phyloP scores from a whole-genome alignment of 139 green algal species.

The Ettlia oleoabundans region DNA sequence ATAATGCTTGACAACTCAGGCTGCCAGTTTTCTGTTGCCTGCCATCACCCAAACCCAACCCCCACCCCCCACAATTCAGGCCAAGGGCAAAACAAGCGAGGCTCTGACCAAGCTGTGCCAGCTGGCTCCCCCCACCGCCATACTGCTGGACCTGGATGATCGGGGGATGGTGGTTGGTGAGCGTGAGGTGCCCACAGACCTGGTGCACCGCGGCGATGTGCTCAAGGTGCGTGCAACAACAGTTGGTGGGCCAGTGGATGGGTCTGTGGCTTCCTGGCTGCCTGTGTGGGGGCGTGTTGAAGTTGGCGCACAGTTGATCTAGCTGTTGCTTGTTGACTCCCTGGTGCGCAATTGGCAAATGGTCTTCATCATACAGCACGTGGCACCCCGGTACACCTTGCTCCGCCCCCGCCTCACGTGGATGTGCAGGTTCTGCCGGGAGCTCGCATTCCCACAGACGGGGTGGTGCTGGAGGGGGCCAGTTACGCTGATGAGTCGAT shows the following conservation, averaged over 20 bases:
- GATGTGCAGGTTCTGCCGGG: no score
- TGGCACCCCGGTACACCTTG: no score
- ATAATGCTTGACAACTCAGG: background rate
- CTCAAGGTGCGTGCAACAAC: no score
- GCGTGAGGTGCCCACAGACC: slow-evolving; percentile 69
- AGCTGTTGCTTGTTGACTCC: no score
- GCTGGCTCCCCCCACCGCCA: slow-evolving; percentile 78
- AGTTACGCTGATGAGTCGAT: slow-evolving; percentile 96
- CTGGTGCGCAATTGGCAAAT: no score
- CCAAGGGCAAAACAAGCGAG: slow-evolving; percentile 82
- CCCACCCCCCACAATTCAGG: slow-evolving; percentile 24
- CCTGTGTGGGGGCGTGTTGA: no score
- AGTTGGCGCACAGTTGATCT: no score
- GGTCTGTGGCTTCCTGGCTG: no score
- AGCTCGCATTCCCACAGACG: slow-evolving; percentile 86
- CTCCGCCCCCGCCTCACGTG: no score
- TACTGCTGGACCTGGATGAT: slow-evolving; percentile 72
- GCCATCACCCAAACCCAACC: background rate
- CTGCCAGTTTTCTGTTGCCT: no score
- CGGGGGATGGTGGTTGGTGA: slow-evolving; percentile 61
- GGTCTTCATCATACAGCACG: no score
- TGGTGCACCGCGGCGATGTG: slow-evolving; percentile 90
- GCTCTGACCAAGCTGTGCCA: slow-evolving; percentile 83
- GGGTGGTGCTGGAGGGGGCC: slow-evolving; percentile 77
- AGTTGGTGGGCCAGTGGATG: no score